Base-by-base conservation (phyloP, 768 basidiomycete genomes). In the Mycena polygramma region DNA sequence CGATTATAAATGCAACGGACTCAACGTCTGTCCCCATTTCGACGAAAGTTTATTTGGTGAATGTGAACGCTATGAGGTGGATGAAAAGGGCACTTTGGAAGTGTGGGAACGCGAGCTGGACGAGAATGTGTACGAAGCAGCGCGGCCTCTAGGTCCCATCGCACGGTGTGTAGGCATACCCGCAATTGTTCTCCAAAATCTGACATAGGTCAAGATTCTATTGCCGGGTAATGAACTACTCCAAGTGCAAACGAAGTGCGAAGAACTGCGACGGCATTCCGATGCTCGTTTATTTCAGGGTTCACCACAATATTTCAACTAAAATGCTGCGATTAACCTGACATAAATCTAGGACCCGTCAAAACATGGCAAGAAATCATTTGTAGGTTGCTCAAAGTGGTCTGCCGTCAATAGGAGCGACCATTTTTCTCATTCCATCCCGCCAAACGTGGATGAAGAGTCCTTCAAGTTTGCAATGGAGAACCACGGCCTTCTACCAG, bases 101-200 rank as follows among this genome's bases (percentile, higher is more conserved):
- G 63, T 70, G 8, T 70, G 62, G 63, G 51, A 65, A 2, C 69
- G 62, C 19, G 63, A 70, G 20, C 45, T 70, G 3, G 64, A 70
- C 22, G 49, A 57, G 24, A 70, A 66, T 26, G 63, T 57, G 37
- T 26, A 26, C 6, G 69, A 70, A 24, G 69, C 69, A 1, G 52
- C 52, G 6, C 54, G 39, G 6, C 39, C 39, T 0, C 14, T 30
- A 5, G 59, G 64, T 2, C 24, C 55, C 3, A n/a, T 70, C 0
- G 26, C 64, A 14, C 58, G 69, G 69, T 66, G 48, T 22, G 61
- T 51, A 15, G 26, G 6, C 5, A 22, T 43, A 30, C 11, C 22
- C 22, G 26, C 13, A 13, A 51, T 43, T 15, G 9, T 30, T 69
- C 20, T 20, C 7, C 20, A 26, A 35, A 49, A 22, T 22, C 15